Evolutionary conservation across 108 stramenopile species (phyloP).

Genomic region (Pseudonitzschia multistriata): DNA sequence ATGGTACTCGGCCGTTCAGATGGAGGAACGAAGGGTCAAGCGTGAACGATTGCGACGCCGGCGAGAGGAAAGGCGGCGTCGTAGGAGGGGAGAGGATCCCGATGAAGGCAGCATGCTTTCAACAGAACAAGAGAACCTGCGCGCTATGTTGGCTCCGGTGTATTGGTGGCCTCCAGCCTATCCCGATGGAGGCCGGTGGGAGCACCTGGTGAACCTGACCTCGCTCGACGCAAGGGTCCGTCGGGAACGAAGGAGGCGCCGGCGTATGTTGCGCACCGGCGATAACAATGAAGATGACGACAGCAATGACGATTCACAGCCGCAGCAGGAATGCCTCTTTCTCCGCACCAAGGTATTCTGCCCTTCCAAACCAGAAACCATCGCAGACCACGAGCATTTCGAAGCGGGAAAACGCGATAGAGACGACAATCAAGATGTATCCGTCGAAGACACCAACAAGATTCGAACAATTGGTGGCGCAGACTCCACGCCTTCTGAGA

Average conservation of each 20-base stretch:
- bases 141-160: neutral
- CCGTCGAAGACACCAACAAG: too few relatives aligned
- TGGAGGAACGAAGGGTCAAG: neutral
- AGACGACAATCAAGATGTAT: too few relatives aligned
- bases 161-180: slow-evolving; percentile 7
- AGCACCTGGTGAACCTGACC: neutral
- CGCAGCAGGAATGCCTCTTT: neutral
- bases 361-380: neutral
- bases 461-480: too few relatives aligned
- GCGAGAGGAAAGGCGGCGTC: neutral
- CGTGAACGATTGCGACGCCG: neutral
- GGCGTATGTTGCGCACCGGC: too few relatives aligned
- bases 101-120: neutral
- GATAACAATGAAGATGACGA: too few relatives aligned
- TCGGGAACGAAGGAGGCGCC: too few relatives aligned
- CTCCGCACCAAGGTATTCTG: neutral
- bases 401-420: too few relatives aligned
- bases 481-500: too few relatives aligned
- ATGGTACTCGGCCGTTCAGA: slow-evolving; percentile 3
- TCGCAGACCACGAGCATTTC: too few relatives aligned
- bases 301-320: neutral
- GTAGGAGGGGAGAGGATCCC: neutral
- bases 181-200: neutral
- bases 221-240: too few relatives aligned
- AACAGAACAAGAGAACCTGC: too few relatives aligned